Base-by-base conservation (phyloP, 2,329 filamentous ascomycete genomes). In the Corinectria fuckeliana region DNA sequence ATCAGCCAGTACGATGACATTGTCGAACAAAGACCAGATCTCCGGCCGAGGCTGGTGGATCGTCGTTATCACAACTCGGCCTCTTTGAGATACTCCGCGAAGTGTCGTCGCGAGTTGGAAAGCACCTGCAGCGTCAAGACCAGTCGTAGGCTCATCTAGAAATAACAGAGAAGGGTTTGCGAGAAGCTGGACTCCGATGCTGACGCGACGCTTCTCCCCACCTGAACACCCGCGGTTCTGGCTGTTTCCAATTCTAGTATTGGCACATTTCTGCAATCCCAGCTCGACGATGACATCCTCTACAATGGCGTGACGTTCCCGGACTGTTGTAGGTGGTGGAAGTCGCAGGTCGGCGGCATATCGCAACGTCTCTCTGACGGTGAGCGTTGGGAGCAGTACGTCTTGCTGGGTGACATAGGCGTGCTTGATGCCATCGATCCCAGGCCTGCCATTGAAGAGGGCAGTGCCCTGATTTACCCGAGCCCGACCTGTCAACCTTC, bases 1-100 rank as follows among this genome's bases (percentile, higher is more conserved):
- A 67, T 80, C 82, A 2, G 88, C 86, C 7, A 93, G 72, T 7
- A 92, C 79, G 13, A 91, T 79, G 10, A 92, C 78, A 58, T 87
- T 85, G 72, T 92, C 90, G 67, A 92, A 90, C n/a, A 92, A 79
- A 25, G 84, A 82, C 89, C 89, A 93, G n/a, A 92, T 92, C 72
- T 92, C 90, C 0, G 88, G 91, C 18, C 90, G 81, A 18, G 90
- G 90, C 62, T 91, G 88, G 71, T 92, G 90, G 42, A 92, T 90
- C 0, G 89, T 91, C 1, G 86, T 87, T 11, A 92, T 82, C 49
- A 92, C 80, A 0, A 88, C 91, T 25, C 89, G 78, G 1, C 89
- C 89, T 68, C 87, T 88, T 23, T 78, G 78, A 0, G 89, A 87
- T 1, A 92, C 77, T 11, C 76, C 78, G 69, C 91, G 91, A 5